These are phyloP conservation scores for Phytophthora pisi DNA, from an alignment of 352 stramenopile genomes.

Conservation along the genomic window DNA sequence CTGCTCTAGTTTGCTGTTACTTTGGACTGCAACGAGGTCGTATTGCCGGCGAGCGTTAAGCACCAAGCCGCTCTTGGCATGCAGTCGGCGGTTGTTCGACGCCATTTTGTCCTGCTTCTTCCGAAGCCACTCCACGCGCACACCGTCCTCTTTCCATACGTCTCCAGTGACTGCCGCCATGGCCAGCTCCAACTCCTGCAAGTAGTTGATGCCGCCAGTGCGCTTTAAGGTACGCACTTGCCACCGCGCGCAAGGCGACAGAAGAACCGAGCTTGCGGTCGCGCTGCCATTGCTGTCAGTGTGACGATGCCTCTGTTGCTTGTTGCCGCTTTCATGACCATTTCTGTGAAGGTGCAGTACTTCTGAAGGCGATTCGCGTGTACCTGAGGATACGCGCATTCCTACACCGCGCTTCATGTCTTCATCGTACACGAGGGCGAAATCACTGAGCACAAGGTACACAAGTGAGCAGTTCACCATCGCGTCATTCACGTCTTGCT, in stretches of 20 bases:
- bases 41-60: constrained; percentile 47
- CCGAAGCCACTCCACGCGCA: constrained; percentile 50
- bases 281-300: neutral
- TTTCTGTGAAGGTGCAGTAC: constrained; percentile 7
- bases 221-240: constrained; percentile 63
- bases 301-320: constrained; percentile 7
- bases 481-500: constrained; percentile 31
- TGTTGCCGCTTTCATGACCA: constrained; percentile 3
- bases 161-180: constrained; percentile 26
- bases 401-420: constrained; percentile 37
- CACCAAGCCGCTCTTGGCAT: constrained; percentile 37
- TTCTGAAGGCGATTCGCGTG: constrained; percentile 3
- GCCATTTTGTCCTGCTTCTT: constrained; percentile 40
- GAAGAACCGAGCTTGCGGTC: constrained; percentile 6
- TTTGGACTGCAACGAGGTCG: constrained; percentile 48
- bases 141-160: constrained; percentile 33
- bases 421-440: constrained; percentile 42
- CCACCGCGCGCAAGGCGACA: constrained; percentile 39
- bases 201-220: constrained; percentile 14
- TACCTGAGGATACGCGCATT: constrained; percentile 15
- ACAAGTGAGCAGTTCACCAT: constrained; percentile 50
- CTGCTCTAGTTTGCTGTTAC: constrained; percentile 56
- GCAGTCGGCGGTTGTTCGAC: constrained; percentile 31
- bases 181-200: constrained; percentile 32
- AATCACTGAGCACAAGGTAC: constrained; percentile 44